phyloP scores from a whole-genome alignment of 257 asterid genomes.

The Anisodus acutangulus region DNA sequence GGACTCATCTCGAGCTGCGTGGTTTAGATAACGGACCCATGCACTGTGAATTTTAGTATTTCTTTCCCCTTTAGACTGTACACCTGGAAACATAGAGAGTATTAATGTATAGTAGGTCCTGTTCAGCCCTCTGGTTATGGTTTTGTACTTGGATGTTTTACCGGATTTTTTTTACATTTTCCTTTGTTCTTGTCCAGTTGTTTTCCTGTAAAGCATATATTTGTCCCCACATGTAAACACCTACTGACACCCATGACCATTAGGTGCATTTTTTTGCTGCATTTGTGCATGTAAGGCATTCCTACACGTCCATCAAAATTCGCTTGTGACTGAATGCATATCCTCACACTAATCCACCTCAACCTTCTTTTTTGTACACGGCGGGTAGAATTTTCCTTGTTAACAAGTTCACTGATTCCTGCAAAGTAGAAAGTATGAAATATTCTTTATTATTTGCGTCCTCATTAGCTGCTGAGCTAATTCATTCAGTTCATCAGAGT shows the following conservation, averaged over 20 bases:
- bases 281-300: background rate
- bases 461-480: constrained; percentile 33
- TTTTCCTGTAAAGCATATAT: constrained; percentile 18
- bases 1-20: background rate
- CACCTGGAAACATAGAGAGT: background rate
- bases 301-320: background rate
- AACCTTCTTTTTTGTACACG: background rate
- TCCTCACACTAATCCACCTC: background rate
- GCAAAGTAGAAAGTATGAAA: background rate
- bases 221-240: background rate
- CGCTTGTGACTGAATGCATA: background rate
- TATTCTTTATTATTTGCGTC: background rate
- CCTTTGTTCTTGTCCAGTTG: constrained; percentile 8
- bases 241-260: constrained; percentile 8
- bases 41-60: background rate
- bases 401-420: background rate
- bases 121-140: background rate
- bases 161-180: background rate
- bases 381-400: background rate
- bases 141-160: background rate
- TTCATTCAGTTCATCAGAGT: constrained; percentile 56
- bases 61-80: background rate
- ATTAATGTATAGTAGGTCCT: background rate
- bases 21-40: background rate
- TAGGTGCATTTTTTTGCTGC: constrained; percentile 11